phyloP scores from a whole-genome alignment of 164 flowering plant species.

The Kalanchoe fedtschenkoi region DNA sequence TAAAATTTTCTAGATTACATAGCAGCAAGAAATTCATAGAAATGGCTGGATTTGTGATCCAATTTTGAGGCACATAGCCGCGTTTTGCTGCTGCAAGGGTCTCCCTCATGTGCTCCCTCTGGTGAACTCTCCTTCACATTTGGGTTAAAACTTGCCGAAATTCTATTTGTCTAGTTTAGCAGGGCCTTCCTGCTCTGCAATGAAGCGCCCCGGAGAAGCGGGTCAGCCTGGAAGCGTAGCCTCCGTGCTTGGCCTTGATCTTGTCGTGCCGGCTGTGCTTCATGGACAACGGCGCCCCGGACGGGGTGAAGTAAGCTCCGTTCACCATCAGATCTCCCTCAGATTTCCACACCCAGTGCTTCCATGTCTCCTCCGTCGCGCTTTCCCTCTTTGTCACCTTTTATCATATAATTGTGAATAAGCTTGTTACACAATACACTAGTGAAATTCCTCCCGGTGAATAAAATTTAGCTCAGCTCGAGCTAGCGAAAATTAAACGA shows the following conservation, averaged over 20 bases:
- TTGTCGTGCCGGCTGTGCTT: constrained; percentile 10
- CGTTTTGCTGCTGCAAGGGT: not conserved
- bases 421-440: not conserved
- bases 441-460: no score
- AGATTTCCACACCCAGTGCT: constrained; percentile 42
- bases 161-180: constrained; percentile 12
- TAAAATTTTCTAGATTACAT: not conserved
- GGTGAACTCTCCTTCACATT: no score
- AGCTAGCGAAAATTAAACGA: no score
- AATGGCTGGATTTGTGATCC: not conserved
- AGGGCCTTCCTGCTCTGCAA: constrained; percentile 17
- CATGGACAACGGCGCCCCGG: constrained; percentile 23
- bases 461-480: no score
- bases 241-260: constrained; percentile 27
- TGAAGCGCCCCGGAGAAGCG: constrained; percentile 29
- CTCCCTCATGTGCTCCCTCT: not conserved
- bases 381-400: constrained; percentile 41
- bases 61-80: not conserved
- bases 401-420: not conserved
- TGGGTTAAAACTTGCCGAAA: no score
- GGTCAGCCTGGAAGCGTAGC: constrained; percentile 25
- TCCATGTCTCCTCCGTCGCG: constrained; percentile 23
- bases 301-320: constrained; percentile 33
- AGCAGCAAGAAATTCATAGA: not conserved
- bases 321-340: constrained; percentile 32